Percentiles rank a stretch among this genome's conserved stretches.
Conservation (phyloP, 495 filamentous ascomycete genomes). For the Penicillium soppii region DNA sequence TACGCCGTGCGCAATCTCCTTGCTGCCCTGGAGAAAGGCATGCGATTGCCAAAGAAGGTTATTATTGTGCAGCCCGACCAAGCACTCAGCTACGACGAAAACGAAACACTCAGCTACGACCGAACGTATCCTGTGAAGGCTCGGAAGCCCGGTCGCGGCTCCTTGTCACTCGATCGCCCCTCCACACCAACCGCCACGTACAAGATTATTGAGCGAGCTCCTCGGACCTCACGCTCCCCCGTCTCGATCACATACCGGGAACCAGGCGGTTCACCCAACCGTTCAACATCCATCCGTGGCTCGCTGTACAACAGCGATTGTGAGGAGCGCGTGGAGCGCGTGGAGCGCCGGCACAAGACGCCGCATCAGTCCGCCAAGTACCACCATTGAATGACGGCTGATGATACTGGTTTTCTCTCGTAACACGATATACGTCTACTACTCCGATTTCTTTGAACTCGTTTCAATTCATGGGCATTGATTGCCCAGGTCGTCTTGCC, state of each 20-base stretch:
- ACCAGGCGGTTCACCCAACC: constrained; percentile 26
- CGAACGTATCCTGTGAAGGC: constrained; percentile 37
- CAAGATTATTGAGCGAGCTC: constrained; percentile 43
- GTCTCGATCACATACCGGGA: constrained; percentile 36
- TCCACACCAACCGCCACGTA: constrained; percentile 15
- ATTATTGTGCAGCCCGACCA: constrained; percentile 9
- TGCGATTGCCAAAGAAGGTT: constrained; percentile 30
- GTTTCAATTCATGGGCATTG: constrained; percentile 19
- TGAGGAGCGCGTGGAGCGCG: constrained; percentile 39
- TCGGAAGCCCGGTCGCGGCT: too few relatives aligned
- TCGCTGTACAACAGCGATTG: constrained; percentile 42
- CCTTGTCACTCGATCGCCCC: too few relatives aligned
- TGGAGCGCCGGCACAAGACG: constrained; percentile 29
- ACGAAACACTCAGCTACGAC: constrained; percentile 50
- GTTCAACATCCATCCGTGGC: constrained; percentile 39
- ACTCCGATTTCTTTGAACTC: constrained; percentile 8
- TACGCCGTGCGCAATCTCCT: constrained; percentile 42
- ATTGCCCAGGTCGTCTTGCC: constrained; percentile 18
- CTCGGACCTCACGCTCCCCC: constrained; percentile 12
- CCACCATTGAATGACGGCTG: constrained; percentile 26
- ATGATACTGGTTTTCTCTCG: not conserved
- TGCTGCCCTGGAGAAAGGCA: constrained; percentile 46
- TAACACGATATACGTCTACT: not conserved
- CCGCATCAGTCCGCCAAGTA: constrained; percentile 25
- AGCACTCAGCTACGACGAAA: too few relatives aligned